Conservation (phyloP, 257 asterid genomes). For the Fraxinus americana region DNA sequence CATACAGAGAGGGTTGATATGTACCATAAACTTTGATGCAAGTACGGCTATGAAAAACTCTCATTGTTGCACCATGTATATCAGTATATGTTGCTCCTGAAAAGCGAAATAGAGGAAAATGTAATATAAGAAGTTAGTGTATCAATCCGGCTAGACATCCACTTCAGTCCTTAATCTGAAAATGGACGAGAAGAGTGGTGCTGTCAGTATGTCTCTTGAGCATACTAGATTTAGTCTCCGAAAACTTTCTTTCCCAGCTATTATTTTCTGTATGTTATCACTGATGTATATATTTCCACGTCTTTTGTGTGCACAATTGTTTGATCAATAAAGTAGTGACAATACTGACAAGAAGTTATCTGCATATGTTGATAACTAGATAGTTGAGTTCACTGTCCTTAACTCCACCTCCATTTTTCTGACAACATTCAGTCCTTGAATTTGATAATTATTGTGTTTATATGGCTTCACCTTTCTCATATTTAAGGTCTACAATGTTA, state of each 20-base stretch:
- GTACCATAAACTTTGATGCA: neutral
- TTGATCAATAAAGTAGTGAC: neutral
- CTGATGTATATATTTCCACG: neutral
- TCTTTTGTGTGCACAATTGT: neutral
- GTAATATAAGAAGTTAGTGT: neutral
- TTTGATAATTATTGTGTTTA: neutral
- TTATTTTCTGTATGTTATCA: neutral
- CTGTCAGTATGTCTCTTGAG: neutral
- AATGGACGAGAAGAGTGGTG: neutral
- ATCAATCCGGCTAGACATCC: neutral
- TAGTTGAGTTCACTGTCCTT: neutral
- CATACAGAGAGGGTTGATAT: neutral
- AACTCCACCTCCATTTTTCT: neutral
- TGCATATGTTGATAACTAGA: neutral
- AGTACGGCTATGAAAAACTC: neutral
- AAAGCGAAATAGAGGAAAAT: neutral
- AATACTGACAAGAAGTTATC: neutral
- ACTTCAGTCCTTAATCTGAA: neutral
- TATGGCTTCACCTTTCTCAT: neutral
- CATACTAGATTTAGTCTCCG: neutral
- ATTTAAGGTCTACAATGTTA: neutral
- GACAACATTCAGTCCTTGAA: neutral
- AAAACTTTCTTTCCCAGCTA: neutral
- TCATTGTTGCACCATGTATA: neutral
- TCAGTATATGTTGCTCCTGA: neutral